phyloP scores from a whole-genome alignment of 1,139 yeast species.

The Meyerozyma elateridarum region DNA sequence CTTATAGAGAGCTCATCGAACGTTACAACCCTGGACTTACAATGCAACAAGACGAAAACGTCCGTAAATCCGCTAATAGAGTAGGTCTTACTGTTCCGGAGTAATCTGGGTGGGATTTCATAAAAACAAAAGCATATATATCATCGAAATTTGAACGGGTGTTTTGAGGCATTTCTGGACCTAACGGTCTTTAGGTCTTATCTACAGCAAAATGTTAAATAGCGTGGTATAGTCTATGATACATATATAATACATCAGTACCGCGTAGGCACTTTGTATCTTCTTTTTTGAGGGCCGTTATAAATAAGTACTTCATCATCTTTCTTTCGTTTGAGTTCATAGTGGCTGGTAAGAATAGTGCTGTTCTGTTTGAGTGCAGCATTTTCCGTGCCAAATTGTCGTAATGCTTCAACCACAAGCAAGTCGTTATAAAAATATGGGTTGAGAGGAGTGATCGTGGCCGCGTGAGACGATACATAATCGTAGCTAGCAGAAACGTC shows the following conservation, averaged over 20 bases:
- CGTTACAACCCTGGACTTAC: conserved; percentile 83
- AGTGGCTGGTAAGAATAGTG: conserved; percentile 29
- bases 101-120: no score
- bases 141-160: no score
- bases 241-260: conserved; percentile 3
- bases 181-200: no score
- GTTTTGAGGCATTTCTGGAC: no score
- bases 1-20: conserved; percentile 72
- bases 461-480: conserved; percentile 15
- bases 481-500: conserved; percentile 29
- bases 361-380: conserved; percentile 25
- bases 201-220: background rate
- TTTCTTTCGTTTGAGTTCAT: conserved; percentile 28
- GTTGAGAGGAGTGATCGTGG: conserved; percentile 23
- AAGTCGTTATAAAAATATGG: conserved; percentile 39
- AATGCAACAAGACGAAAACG: conserved; percentile 73
- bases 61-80: conserved; percentile 71
- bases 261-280: background rate
- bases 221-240: conserved; percentile 1
- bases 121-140: no score
- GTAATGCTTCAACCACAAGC: conserved; percentile 35
- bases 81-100: conserved; percentile 50
- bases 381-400: conserved; percentile 37
- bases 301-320: conserved; percentile 13
- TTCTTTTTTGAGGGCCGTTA: no score